Conservation (phyloP, 257 asterid species). For the Scutellaria baicalensis region DNA sequence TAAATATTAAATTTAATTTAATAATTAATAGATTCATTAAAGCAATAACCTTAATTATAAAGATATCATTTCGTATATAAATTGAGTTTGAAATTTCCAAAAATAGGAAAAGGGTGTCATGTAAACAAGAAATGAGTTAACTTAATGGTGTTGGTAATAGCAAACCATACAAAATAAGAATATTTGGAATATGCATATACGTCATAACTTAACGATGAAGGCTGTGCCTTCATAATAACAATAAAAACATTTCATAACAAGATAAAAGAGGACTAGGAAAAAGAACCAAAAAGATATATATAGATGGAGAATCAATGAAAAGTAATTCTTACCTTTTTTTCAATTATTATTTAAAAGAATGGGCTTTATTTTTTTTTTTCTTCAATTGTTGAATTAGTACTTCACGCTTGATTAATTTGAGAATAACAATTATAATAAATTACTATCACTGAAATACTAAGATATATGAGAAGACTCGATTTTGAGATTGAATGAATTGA, state of each 20-base stretch:
- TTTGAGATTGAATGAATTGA: too few relatives aligned
- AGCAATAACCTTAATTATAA: not conserved
- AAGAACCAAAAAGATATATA: not conserved
- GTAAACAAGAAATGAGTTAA: not conserved
- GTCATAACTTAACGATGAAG: constrained; percentile 19
- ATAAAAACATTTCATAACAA: not conserved
- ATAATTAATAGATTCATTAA: too few relatives aligned
- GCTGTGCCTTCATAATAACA: not conserved
- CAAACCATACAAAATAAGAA: not conserved
- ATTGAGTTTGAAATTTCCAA: not conserved
- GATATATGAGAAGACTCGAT: too few relatives aligned
- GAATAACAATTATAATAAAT: too few relatives aligned
- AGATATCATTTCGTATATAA: not conserved
- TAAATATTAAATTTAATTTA: too few relatives aligned
- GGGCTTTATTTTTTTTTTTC: too few relatives aligned
- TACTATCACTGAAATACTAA: too few relatives aligned
- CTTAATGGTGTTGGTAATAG: not conserved
- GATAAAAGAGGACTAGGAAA: not conserved
- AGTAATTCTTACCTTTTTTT: constrained; percentile 1
- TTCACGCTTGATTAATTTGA: too few relatives aligned
- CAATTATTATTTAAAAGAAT: not conserved
- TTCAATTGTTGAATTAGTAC: too few relatives aligned
- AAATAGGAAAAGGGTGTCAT: too few relatives aligned
- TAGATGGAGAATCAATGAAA: constrained; percentile 2
- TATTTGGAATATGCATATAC: constrained; percentile 4